phyloP scores from a whole-genome alignment of 208 protist species.

The Kentomonas sorsogonicus region DNA sequence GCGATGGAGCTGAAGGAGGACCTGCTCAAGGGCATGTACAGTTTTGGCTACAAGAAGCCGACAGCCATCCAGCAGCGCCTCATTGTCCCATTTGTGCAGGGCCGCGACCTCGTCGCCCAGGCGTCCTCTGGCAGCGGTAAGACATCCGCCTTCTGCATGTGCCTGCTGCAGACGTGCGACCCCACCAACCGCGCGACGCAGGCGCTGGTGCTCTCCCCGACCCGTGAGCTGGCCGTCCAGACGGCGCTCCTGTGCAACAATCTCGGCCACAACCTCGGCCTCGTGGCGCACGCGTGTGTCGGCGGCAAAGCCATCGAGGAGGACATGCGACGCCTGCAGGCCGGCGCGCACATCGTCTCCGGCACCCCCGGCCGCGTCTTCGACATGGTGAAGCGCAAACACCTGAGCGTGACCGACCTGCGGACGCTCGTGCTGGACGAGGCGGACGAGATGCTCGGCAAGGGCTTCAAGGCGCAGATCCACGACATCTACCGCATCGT shows the following conservation, averaged over 20 bases:
- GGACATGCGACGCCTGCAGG: conserved; percentile 87
- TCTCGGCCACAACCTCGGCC: conserved; percentile 92
- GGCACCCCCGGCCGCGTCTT: conserved; percentile 98
- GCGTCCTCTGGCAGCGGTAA: conserved; percentile 98
- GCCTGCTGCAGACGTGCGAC: conserved; percentile 88
- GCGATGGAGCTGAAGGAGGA: conserved; percentile 83
- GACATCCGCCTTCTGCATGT: conserved; percentile 96
- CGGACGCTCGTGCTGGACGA: conserved; percentile 97
- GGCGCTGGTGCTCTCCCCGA: conserved; percentile 96
- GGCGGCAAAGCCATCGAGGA: conserved; percentile 93
- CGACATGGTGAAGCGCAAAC: conserved; percentile 95
- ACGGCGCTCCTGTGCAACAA: conserved; percentile 93
- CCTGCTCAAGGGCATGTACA: conserved; percentile 95
- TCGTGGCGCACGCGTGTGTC: conserved; percentile 85
- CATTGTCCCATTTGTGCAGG: conserved; percentile 89
- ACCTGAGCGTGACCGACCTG: conserved; percentile 81
- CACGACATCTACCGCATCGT: conserved; percentile 97
- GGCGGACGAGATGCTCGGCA: conserved; percentile 99
- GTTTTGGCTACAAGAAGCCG: conserved; percentile 97
- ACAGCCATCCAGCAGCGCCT: conserved; percentile 98
- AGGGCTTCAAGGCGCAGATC: conserved; percentile 98
- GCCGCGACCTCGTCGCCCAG: conserved; percentile 96
- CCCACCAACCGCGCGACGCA: conserved; percentile 80
- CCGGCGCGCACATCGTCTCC: conserved; percentile 93
- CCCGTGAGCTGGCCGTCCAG: conserved; percentile 97